Evolutionary conservation across 352 stramenopile genomes (phyloP).

Genomic region (Phytophthora hibernalis): DNA sequence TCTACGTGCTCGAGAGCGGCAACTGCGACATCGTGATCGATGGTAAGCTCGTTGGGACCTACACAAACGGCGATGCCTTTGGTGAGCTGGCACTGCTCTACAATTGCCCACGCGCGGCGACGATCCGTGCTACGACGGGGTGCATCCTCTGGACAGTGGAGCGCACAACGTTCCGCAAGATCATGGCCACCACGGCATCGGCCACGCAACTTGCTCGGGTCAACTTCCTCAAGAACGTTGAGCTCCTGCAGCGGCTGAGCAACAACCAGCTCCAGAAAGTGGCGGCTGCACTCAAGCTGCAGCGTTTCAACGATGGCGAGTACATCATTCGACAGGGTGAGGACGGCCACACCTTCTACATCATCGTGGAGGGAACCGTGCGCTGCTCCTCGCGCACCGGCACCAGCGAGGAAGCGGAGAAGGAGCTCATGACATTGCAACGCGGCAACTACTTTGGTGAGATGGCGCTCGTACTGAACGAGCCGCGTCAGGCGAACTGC

Average conservation of each 20-base stretch:
- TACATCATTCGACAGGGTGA: constrained; percentile 95
- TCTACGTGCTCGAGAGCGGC: constrained; percentile 95
- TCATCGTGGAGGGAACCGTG: constrained; percentile 95
- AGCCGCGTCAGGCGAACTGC: constrained; percentile 88
- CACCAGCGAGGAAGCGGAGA: constrained; percentile 59
- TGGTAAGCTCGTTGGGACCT: constrained; percentile 75
- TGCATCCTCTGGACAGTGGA: constrained; percentile 95
- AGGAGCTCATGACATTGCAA: constrained; percentile 81
- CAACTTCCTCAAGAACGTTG: constrained; percentile 95
- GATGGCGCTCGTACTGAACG: constrained; percentile 88
- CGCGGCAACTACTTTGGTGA: constrained; percentile 90
- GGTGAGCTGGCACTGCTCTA: constrained; percentile 98
- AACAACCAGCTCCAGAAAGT: constrained; percentile 90
- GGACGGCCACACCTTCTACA: constrained; percentile 97
- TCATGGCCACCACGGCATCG: constrained; percentile 83
- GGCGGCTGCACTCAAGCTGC: constrained; percentile 81
- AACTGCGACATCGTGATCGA: constrained; percentile 88
- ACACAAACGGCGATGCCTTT: constrained; percentile 90
- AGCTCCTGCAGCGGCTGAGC: constrained; percentile 91
- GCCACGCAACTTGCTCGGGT: constrained; percentile 79
- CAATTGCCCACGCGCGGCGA: constrained; percentile 95
- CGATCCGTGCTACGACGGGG: constrained; percentile 88
- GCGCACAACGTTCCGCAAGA: constrained; percentile 83
- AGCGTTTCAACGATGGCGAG: constrained; percentile 90
- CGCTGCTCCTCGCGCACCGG: constrained; percentile 67